Percentiles rank a stretch among this genome's conserved stretches.
phyloP scores from a whole-genome alignment of 2,329 filamentous ascomycete species.

The Iodosphaeria phyllophila region DNA sequence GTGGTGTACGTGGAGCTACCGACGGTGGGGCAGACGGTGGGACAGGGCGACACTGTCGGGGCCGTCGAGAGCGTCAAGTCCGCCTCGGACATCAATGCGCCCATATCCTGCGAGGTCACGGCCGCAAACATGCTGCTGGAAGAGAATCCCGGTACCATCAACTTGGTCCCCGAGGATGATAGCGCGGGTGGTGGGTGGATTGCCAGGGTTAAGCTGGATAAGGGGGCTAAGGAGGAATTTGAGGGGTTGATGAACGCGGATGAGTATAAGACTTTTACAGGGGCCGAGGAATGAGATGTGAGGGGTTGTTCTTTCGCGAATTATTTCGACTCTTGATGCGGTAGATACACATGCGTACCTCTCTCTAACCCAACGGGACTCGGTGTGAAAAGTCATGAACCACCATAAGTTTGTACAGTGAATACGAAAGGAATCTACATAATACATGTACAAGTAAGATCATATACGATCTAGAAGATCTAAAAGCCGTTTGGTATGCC shows the following conservation, averaged over 20 bases:
- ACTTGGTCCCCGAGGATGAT: constrained; percentile 71
- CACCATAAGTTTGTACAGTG: no score
- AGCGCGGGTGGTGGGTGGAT: constrained; percentile 73
- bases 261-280: constrained; percentile 60
- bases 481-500: no score
- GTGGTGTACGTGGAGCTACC: constrained; percentile 97
- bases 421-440: no score
- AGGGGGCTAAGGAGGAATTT: constrained; percentile 45
- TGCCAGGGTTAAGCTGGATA: constrained; percentile 63
- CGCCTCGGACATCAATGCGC: constrained; percentile 91
- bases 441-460: no score
- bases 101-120: constrained; percentile 58
- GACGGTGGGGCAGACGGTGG: constrained; percentile 45
- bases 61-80: constrained; percentile 97
- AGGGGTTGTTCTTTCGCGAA: no score
- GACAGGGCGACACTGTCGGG: constrained; percentile 68
- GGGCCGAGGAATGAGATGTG: no score
- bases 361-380: no score
- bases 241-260: constrained; percentile 60
- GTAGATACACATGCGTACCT: no score
- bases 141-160: constrained; percentile 74
- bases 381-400: no score
- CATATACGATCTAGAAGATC: no score
- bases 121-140: constrained; percentile 59
- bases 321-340: no score